Base-by-base conservation (phyloP, 148 eudicot species). In the Salicornia ramosissima region DNA sequence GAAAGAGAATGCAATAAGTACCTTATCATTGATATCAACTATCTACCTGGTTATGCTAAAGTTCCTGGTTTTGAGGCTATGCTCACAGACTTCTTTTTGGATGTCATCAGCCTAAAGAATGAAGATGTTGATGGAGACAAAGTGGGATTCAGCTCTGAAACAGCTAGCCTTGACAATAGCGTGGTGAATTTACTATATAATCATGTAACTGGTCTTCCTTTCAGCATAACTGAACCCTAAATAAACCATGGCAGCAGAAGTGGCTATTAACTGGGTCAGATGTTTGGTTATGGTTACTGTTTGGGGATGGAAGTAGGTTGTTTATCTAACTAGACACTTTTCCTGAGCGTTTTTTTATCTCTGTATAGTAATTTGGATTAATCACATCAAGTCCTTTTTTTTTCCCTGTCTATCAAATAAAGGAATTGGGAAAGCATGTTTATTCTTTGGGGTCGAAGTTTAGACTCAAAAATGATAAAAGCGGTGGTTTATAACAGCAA, bases 1-100 rank as follows among this genome's bases (percentile, higher is more conserved):
- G 72, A 68, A 52, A 74, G 72, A 13, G 70, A 22, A 4, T 2
- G 40, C 31, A 77, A 72, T 10, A 71, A 74, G 55, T 88, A 84
- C 69, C 77, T 83, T 50, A 77, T 88, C 26, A 85, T 90, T 28
- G 96, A 90, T 64, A 86, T 88, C 15, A 88, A 90, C 74, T 90
- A 90, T 81, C 87, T 88, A 63, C 96, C 96, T 0, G 96, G 96
- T 12, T 90, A 86, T 64, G 89, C 81, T 1, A 90, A 90, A 64
- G 70, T 88, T 77, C 92, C 90, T 4, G 77, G 51, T 2, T 90
- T 80, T 43, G 92, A 90, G 81, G 42, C 77, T 62, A 63, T 86
- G 53, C 65, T 90, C 68, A 86, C 87, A 1, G 84, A 84, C 67
- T 88, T 87, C 73, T 80, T 90, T 62, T 70, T 31, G 69, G 86